phyloP scores from a whole-genome alignment of 2,329 filamentous ascomycete species.

The Ophiocordyceps camponoti-leonardi region DNA sequence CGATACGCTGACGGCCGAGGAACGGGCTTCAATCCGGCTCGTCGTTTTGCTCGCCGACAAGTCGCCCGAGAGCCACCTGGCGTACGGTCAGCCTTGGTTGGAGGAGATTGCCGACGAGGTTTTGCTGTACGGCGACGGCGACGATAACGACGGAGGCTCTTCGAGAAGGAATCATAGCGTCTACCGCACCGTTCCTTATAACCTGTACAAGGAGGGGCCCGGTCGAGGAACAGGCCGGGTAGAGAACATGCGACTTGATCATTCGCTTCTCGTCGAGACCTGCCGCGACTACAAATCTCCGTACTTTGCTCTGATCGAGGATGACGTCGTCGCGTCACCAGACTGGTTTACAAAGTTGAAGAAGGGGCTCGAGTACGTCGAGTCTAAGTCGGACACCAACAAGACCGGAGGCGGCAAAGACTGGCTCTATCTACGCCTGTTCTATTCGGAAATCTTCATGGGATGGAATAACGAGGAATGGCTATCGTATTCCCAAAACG shows the following conservation, averaged over 20 bases:
- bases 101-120: conserved; percentile 15
- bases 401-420: conserved; percentile 4
- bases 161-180: neutral
- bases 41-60: conserved; percentile 17
- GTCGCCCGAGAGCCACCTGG: conserved; percentile 12
- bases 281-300: conserved; percentile 11
- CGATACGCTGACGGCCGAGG: conserved; percentile 12
- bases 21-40: conserved; percentile 14
- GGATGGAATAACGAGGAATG: conserved; percentile 20
- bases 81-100: conserved; percentile 15
- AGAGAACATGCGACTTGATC: conserved; percentile 17
- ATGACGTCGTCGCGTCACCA: conserved; percentile 17
- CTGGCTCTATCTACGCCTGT: conserved; percentile 20
- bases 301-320: conserved; percentile 20
- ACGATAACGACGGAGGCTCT: neutral
- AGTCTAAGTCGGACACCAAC: conserved; percentile 6
- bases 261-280: conserved; percentile 15
- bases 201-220: conserved; percentile 7
- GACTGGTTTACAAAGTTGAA: conserved; percentile 16
- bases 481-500: conserved; percentile 10
- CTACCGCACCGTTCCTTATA: conserved; percentile 7
- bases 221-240: conserved; percentile 10
- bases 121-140: conserved; percentile 10
- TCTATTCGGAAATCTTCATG: conserved; percentile 20
- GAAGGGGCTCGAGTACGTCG: conserved; percentile 11